Base-by-base conservation (phyloP, 1,284 basidiomycete genomes). In the Puccinia triticina region DNA sequence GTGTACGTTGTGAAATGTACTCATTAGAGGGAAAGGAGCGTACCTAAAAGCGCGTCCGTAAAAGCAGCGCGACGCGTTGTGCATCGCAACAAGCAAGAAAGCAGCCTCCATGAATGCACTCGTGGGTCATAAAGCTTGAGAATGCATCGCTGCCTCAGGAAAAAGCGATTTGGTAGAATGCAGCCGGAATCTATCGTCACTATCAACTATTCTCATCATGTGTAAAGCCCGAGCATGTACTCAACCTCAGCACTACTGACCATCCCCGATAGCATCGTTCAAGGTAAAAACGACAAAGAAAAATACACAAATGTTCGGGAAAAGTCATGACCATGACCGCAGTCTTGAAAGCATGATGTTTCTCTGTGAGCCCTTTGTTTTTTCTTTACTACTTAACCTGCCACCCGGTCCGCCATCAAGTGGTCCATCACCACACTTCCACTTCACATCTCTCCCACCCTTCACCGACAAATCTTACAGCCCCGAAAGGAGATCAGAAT, bases 181-280 rank as follows among this genome's bases (percentile, higher is more conserved):
- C 59, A 34, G 29, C 57, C 29, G n/a, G 57, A 59, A 8, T 21
- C 12, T 26, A 59, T 8, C 21, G 23, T 29, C 5, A n/a, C 57
- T 59, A 21, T n/a, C 10, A n/a, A 11, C 10, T n/a, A 59, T 11
- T 26, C 26, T 26, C 26, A 32, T 14, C 59, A 61, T 32, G 1
- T 61, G 29, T 18, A 32, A 1, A 61, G 55, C 7, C 55, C 55
- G 55, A 57, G 55, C n/a, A 61, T 32, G 29, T 18, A 29, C 34
- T 66, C 61, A 66, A 23, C 61, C 61, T 66, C 61, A 66, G 61
- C 59, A 61, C 59, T 34, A 40, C 61, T 7, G 18, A 23, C 14
- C 7, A 32, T 34, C 29, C 26, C 23, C 26, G 32, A 61, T 34
- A 61, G 59, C 59, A 34, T 43, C 40, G 12, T 43, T 61, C 32